These are phyloP conservation scores for Lodderomyces pseudojiufengensis DNA, from an alignment of 1,139 yeast genomes.

Conservation along the genomic window DNA sequence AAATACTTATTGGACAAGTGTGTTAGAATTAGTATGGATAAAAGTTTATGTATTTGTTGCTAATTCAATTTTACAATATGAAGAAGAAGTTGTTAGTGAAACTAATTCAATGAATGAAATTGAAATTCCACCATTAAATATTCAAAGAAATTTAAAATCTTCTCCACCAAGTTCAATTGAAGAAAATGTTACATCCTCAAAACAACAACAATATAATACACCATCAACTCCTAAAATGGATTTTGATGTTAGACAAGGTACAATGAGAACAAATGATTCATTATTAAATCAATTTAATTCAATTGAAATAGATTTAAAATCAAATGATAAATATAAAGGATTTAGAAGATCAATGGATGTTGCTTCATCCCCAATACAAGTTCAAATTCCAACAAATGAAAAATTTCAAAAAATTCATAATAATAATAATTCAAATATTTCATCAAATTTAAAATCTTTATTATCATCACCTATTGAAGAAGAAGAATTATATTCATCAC, in stretches of 20 bases:
- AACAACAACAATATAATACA: slow-evolving; percentile 2
- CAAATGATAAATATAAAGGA: slow-evolving; percentile 41
- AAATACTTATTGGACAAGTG: slow-evolving; percentile 30
- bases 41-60: slow-evolving; percentile 41
- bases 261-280: slow-evolving; percentile 10
- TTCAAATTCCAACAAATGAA: slow-evolving; percentile 21
- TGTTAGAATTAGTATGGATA: slow-evolving; percentile 40
- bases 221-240: slow-evolving; percentile 13
- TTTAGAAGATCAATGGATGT: slow-evolving; percentile 39
- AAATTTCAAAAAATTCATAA: slow-evolving; percentile 9
- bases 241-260: slow-evolving; percentile 5
- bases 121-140: slow-evolving; percentile 18
- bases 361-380: slow-evolving; percentile 26
- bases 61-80: slow-evolving; percentile 29
- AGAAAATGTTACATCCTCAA: neutral
- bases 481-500: slow-evolving; percentile 6
- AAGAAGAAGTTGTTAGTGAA: slow-evolving; percentile 12
- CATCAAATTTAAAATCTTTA: slow-evolving; percentile 11
- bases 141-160: slow-evolving; percentile 11
- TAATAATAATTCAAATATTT: slow-evolving; percentile 5
- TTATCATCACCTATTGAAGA: slow-evolving; percentile 7
- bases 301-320: slow-evolving; percentile 22
- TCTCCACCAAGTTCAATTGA: slow-evolving; percentile 12
- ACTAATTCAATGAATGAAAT: slow-evolving; percentile 15
- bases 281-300: slow-evolving; percentile 12